phyloP scores from a whole-genome alignment of 805 yeast genomes.

The Starmerella bombicola region DNA sequence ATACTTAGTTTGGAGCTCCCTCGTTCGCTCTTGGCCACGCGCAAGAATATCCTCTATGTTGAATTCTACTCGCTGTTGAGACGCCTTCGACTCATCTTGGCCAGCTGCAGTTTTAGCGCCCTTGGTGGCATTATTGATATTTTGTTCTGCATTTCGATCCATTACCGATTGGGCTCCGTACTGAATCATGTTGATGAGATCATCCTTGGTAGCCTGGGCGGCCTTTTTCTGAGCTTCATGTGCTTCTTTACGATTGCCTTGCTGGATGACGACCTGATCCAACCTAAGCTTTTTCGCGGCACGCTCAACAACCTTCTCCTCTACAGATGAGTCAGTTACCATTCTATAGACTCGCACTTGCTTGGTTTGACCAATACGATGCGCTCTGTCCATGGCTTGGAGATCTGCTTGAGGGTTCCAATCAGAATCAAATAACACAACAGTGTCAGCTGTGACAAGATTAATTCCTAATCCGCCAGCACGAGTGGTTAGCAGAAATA shows the following conservation, averaged over 20 bases:
- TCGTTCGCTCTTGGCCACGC: constrained; percentile 73
- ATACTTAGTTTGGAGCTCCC: constrained; percentile 65
- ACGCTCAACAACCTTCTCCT: constrained; percentile 87
- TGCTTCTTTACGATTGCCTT: constrained; percentile 45
- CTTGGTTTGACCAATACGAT: constrained; percentile 91
- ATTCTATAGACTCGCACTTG: constrained; percentile 87
- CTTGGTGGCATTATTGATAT: not conserved
- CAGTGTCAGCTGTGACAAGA: constrained; percentile 82
- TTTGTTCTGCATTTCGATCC: constrained; percentile 33
- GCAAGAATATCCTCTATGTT: constrained; percentile 76
- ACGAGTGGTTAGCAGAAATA: constrained; percentile 79
- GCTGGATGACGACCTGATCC: constrained; percentile 93
- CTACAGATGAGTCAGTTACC: constrained; percentile 91
- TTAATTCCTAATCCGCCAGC: constrained; percentile 97
- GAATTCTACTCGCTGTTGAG: constrained; percentile 3
- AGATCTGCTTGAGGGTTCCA: constrained; percentile 98
- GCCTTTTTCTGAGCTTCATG: constrained; percentile 36
- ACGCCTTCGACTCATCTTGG: not conserved
- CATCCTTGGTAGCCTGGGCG: constrained; percentile 46
- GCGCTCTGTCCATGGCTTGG: constrained; percentile 98
- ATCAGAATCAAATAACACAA: constrained; percentile 78
- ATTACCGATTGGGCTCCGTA: constrained; percentile 89
- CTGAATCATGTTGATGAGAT: constrained; percentile 86
- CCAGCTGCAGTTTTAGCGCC: not conserved
- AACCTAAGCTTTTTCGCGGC: constrained; percentile 88